Conservation (phyloP, 2,329 filamentous ascomycete species). For the Keithomyces neogunnii region DNA sequence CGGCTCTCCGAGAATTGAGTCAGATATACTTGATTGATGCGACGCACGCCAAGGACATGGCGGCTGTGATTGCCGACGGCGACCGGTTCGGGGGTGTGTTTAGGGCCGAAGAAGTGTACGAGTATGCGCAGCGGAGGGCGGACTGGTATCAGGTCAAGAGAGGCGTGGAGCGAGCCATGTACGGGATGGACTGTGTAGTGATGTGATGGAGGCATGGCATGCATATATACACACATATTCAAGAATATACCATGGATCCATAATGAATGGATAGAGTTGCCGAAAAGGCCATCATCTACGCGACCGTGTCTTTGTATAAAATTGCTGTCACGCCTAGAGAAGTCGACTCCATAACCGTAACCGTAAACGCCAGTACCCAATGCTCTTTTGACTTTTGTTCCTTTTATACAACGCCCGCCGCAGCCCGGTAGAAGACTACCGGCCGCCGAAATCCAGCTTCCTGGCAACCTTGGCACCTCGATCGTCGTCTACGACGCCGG, state of each 20-base stretch:
- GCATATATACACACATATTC: too few species aligned
- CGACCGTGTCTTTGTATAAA: neutral
- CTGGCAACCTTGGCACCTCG: conserved; percentile 69
- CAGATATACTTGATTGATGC: conserved; percentile 93
- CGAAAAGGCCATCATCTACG: too few species aligned
- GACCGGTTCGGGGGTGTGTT: conserved; percentile 90
- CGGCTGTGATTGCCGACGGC: conserved; percentile 84
- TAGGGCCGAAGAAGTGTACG: conserved; percentile 91
- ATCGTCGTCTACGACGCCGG: conserved; percentile 59
- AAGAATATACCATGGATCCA: too few species aligned
- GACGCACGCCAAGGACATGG: conserved; percentile 82
- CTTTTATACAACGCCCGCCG: too few species aligned
- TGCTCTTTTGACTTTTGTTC: neutral
- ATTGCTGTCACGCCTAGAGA: neutral
- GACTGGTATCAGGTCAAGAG: conserved; percentile 91
- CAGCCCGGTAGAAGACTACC: conserved; percentile 9
- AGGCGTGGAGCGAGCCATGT: conserved; percentile 93
- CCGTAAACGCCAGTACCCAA: neutral
- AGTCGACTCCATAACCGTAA: neutral
- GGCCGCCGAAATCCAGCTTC: conserved; percentile 67
- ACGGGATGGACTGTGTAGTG: conserved; percentile 77
- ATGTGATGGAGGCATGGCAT: conserved; percentile 52
- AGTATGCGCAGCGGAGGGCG: conserved; percentile 86
- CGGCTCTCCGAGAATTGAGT: conserved; percentile 79
- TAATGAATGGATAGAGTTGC: neutral